Evolutionary conservation across 2,329 filamentous ascomycete species (phyloP).

Genomic region (Microdochium nivale): DNA sequence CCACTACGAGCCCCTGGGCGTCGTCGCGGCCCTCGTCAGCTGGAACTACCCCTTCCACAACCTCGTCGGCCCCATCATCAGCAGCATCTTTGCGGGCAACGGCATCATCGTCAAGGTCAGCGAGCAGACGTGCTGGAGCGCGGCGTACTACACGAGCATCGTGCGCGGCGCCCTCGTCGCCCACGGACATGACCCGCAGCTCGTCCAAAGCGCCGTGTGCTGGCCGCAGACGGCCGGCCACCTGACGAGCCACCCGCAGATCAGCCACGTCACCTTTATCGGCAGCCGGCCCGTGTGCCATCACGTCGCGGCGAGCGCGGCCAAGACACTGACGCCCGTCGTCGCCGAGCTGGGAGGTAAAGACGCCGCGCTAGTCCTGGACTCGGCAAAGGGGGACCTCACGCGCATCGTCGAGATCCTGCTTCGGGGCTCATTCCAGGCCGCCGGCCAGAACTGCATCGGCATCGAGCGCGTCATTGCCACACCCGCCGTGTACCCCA

Average conservation of each 20-base stretch:
- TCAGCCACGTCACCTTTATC: slow-evolving; percentile 92
- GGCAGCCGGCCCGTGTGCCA: slow-evolving; percentile 82
- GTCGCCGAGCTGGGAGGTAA: slow-evolving; percentile 92
- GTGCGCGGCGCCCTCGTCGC: slow-evolving; percentile 69
- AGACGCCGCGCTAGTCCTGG: slow-evolving; percentile 82
- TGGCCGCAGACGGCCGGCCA: slow-evolving; percentile 77
- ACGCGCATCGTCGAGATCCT: slow-evolving; percentile 70
- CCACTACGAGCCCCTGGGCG: slow-evolving; percentile 82
- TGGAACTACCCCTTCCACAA: slow-evolving; percentile 99
- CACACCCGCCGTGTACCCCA: slow-evolving; percentile 65
- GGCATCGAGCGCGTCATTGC: slow-evolving; percentile 91
- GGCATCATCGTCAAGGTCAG: slow-evolving; percentile 89
- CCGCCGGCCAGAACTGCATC: slow-evolving; percentile 94
- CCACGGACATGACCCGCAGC: slow-evolving; percentile 72
- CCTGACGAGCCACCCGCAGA: slow-evolving; percentile 74
- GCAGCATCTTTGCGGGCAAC: slow-evolving; percentile 84
- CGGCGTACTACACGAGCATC: slow-evolving; percentile 71
- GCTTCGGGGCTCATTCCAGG: slow-evolving; percentile 89
- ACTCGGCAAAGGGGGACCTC: slow-evolving; percentile 61
- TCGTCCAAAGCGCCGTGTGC: slow-evolving; percentile 80
- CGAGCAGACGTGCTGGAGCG: slow-evolving; percentile 92
- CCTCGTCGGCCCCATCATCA: slow-evolving; percentile 83
- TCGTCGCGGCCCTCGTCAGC: slow-evolving; percentile 85
- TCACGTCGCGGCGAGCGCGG: slow-evolving; percentile 77
- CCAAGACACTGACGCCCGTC: slow-evolving; percentile 77